Percentiles rank a stretch among this genome's conserved stretches.
phyloP scores from a whole-genome alignment of 345 rosid species.

The Eucalyptus curtisii region DNA sequence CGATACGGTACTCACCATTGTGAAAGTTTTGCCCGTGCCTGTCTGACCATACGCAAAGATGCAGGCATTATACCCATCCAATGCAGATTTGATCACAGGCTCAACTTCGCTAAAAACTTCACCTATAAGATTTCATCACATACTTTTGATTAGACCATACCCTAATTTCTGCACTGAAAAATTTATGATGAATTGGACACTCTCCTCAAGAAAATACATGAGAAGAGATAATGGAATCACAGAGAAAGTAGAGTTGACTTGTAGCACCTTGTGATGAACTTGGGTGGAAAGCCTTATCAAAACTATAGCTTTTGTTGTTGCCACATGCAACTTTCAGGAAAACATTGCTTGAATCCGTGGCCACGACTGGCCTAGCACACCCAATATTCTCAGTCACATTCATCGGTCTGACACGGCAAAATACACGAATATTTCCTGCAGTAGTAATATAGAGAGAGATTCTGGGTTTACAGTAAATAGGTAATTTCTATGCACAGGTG shows the following conservation, averaged over 20 bases:
- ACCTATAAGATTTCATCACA: conserved; percentile 28
- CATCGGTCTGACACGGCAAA: conserved; percentile 60
- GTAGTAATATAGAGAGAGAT: background rate
- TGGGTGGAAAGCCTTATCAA: conserved; percentile 57
- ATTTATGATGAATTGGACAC: background rate
- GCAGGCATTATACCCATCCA: conserved; percentile 84
- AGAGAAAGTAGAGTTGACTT: background rate
- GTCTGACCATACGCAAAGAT: conserved; percentile 83
- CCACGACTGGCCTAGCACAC: conserved; percentile 17
- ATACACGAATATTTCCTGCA: conserved; percentile 72
- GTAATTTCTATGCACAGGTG: background rate
- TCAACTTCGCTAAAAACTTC: conserved; percentile 72
- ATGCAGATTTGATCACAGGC: conserved; percentile 61
- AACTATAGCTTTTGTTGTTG: conserved; percentile 40
- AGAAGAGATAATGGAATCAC: background rate
- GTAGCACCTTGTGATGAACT: conserved; percentile 58
- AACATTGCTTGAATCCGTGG: conserved; percentile 36
- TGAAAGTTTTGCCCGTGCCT: conserved; percentile 74
- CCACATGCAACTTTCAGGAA: conserved; percentile 22
- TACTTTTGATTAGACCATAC: background rate
- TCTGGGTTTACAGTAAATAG: background rate
- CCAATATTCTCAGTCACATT: conserved; percentile 11
- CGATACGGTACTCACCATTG: conserved; percentile 36
- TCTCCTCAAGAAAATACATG: background rate
- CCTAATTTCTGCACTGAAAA: background rate